phyloP scores from a whole-genome alignment of 768 basidiomycete genomes.

The Lentinula detonsa region DNA sequence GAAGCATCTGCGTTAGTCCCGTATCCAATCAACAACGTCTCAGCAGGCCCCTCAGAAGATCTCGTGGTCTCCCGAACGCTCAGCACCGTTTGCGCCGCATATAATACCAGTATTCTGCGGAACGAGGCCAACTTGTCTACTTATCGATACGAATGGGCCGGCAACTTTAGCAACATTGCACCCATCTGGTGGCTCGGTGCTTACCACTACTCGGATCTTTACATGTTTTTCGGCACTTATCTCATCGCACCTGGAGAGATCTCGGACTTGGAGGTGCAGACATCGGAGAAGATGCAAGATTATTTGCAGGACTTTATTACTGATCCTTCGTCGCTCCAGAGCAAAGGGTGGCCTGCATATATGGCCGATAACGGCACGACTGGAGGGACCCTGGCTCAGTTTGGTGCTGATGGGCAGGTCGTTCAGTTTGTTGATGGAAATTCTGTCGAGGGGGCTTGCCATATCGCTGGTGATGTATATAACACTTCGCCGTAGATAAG shows the following conservation, averaged over 20 bases:
- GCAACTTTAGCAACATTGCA: slow-evolving; percentile 6
- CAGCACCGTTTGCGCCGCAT: slow-evolving; percentile 1
- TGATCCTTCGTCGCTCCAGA: slow-evolving; percentile 8
- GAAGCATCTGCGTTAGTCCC: slow-evolving; percentile 8
- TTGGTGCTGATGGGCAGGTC: slow-evolving; percentile 9
- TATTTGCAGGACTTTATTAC: slow-evolving; percentile 13
- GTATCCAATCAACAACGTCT: neutral
- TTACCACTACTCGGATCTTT: slow-evolving; percentile 14
- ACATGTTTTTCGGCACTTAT: slow-evolving; percentile 15
- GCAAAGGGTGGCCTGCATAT: slow-evolving; percentile 9
- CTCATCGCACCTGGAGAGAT: slow-evolving; percentile 5
- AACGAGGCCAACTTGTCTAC: slow-evolving; percentile 2
- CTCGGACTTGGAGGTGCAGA: slow-evolving; percentile 10
- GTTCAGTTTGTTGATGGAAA: slow-evolving; percentile 6
- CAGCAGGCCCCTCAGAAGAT: slow-evolving; percentile 7
- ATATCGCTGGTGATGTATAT: neutral
- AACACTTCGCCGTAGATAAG: neutral
- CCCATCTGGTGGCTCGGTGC: slow-evolving; percentile 9
- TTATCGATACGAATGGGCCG: slow-evolving; percentile 10
- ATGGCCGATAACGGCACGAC: neutral
- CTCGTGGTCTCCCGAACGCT: neutral
- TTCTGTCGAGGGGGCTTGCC: slow-evolving; percentile 8
- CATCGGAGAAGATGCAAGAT: slow-evolving; percentile 12
- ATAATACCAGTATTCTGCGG: slow-evolving; percentile 6
- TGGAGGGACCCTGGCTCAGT: slow-evolving; percentile 8